These are phyloP conservation scores for Aspergillus haitiensis DNA, from an alignment of 495 filamentous ascomycete genomes.

Conservation along the genomic window DNA sequence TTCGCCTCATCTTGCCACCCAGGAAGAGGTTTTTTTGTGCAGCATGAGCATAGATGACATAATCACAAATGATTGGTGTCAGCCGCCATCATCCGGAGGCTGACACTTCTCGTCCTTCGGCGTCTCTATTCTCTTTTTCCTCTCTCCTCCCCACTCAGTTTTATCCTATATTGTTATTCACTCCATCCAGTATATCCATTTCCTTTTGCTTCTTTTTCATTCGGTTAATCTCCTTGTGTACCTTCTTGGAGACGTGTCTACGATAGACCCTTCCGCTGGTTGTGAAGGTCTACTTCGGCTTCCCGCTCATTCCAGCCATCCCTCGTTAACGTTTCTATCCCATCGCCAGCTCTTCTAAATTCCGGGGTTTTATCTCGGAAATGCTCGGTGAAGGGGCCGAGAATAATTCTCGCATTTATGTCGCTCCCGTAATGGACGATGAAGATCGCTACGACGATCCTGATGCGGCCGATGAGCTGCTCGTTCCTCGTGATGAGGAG, in stretches of 20 bases:
- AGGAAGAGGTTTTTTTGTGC: not conserved
- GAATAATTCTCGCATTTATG: slow-evolving; percentile 36
- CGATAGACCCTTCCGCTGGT: slow-evolving; percentile 19
- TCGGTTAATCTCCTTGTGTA: not conserved
- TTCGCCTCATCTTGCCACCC: not conserved
- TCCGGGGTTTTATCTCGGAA: slow-evolving; percentile 12
- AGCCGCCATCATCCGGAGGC: slow-evolving; percentile 15
- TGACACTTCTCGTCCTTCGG: slow-evolving; percentile 21
- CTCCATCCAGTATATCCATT: slow-evolving; percentile 6
- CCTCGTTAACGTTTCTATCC: slow-evolving; percentile 16
- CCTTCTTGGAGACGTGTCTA: not conserved
- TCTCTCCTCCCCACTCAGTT: slow-evolving; percentile 15
- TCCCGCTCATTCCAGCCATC: slow-evolving; percentile 21
- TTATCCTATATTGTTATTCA: slow-evolving; percentile 14
- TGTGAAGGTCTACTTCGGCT: slow-evolving; percentile 25
- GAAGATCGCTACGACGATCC: slow-evolving; percentile 42
- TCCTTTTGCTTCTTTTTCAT: not conserved
- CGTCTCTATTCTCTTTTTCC: slow-evolving; percentile 17
- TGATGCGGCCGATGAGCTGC: slow-evolving; percentile 41
- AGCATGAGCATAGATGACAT: slow-evolving; percentile 23
- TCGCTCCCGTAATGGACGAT: slow-evolving; percentile 38
- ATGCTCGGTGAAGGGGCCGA: slow-evolving; percentile 43
- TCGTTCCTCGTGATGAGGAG: slow-evolving; percentile 40
- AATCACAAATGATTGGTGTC: slow-evolving; percentile 21
- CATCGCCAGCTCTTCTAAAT: slow-evolving; percentile 16